Evolutionary conservation across 2,329 filamentous ascomycete species (phyloP), one percentile per base, ranked within the genome.

Genomic region (Pseudogymnoascus sp.): DNA sequence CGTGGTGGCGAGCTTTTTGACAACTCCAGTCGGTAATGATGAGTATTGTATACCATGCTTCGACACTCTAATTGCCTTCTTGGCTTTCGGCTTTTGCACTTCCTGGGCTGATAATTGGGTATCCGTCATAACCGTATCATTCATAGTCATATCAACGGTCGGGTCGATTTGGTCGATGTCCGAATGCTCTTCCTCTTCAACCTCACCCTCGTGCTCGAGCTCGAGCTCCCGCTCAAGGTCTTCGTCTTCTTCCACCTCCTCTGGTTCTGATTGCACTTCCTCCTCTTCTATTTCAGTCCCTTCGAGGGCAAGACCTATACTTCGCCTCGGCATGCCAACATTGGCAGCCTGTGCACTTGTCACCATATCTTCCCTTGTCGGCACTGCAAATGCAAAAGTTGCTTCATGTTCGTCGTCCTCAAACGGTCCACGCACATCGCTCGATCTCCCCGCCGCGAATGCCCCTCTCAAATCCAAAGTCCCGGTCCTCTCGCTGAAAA

Each of bases 31-130:
- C 2, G 92, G 90, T 44, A 96, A 77, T 0, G 88, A 86, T 0
- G 90, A 89, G 67, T 93, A 92, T 65, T 88, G 83, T 60, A 89
- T 85, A 26, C 90, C 90, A 70, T 92, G 80, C 59, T 83, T 83
- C 0, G 91, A 96, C 15, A 84, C 69, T 66, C 82, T 74, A 59
- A 85, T 80, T 67, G 83, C 82, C 68, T 84, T 79, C 67, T 78
- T 83, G 11, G 69, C 68, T 17, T 70, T 67, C 44, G 70, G 70
- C 46, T 72, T 70, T 70, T 46, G 60, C 17, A 23, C 46, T 29
- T 42, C 33, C 10, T 19, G 19, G 10, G 9, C 15, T 33, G 29
- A 56, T 33, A 56, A 21, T 56, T 56, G 50, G 17, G 9, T 35
- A 35, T 56, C 50, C n/a, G 60, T 65, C 21, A 65, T 35, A 1